Percentiles rank a stretch among this genome's conserved stretches.
Evolutionary conservation across 2,329 filamentous ascomycete genomes (phyloP).

Genomic region (Cladophialophora carrionii): DNA sequence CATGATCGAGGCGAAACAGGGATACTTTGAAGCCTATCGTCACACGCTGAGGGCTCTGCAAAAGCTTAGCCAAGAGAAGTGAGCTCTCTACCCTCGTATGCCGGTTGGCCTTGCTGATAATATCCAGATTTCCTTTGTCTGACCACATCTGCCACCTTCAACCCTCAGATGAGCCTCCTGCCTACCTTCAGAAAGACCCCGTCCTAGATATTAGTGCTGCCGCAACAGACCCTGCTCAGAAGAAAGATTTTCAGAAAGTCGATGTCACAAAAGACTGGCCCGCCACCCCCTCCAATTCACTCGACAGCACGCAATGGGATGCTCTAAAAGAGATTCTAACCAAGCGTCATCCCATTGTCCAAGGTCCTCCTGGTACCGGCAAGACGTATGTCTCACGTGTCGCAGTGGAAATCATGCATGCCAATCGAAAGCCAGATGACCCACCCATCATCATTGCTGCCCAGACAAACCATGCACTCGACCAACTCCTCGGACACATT

Average conservation of each 20-base stretch:
- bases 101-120: conserved; percentile 21
- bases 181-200: conserved; percentile 57
- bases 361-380: conserved; percentile 78
- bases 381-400: conserved; percentile 83
- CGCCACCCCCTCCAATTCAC: conserved; percentile 45
- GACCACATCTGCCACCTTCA: conserved; percentile 49
- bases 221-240: conserved; percentile 45
- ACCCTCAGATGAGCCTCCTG: conserved; percentile 52
- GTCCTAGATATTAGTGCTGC: conserved; percentile 51
- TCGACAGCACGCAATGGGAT: conserved; percentile 72
- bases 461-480: conserved; percentile 88
- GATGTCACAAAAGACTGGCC: conserved; percentile 63
- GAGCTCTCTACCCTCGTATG: conserved; percentile 25
- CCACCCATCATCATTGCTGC: conserved; percentile 77
- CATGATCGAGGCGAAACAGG: conserved; percentile 75
- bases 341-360: conserved; percentile 72
- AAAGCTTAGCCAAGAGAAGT: conserved; percentile 60
- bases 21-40: conserved; percentile 77
- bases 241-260: conserved; percentile 51
- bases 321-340: conserved; percentile 73
- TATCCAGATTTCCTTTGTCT: conserved; percentile 50
- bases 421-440: conserved; percentile 59
- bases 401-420: conserved; percentile 67
- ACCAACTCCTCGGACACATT: conserved; percentile 73
- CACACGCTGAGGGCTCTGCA: conserved; percentile 76